A percentile compares a stretch with the other conserved stretches of the same genome.
phyloP scores from a whole-genome alignment of 1,284 basidiomycete species.

The Papiliotrema laurentii region DNA sequence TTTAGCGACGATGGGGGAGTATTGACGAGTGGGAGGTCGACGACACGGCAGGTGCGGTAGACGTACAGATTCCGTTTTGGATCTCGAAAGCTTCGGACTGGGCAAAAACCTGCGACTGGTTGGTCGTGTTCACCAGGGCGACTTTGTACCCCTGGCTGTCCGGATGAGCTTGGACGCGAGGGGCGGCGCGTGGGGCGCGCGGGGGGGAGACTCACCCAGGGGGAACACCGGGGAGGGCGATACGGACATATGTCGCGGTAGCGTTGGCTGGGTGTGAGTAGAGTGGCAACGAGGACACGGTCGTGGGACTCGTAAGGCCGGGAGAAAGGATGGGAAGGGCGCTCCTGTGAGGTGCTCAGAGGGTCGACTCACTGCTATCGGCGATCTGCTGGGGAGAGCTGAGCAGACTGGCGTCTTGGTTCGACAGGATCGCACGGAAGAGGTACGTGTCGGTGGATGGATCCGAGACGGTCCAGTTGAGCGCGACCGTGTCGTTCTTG shows the following conservation, averaged over 20 bases:
- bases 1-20: neutral
- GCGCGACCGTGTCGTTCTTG: slow-evolving; percentile 40
- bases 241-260: slow-evolving; percentile 21
- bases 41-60: neutral
- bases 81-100: slow-evolving; percentile 50
- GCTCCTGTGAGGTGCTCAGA: no score
- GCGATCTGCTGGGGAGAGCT: slow-evolving; percentile 34
- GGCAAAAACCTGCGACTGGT: slow-evolving; percentile 50
- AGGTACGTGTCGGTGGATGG: slow-evolving; percentile 30
- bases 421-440: slow-evolving; percentile 37
- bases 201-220: slow-evolving; percentile 17
- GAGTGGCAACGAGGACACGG: neutral
- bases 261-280: slow-evolving; percentile 28
- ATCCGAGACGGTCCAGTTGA: slow-evolving; percentile 39
- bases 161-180: no score
- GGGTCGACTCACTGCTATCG: slow-evolving; percentile 31
- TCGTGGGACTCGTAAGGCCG: neutral
- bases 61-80: slow-evolving; percentile 31
- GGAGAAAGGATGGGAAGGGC: no score
- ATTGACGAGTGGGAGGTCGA: neutral
- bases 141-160: slow-evolving; percentile 48
- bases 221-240: slow-evolving; percentile 27
- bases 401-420: slow-evolving; percentile 25
- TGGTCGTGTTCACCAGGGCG: slow-evolving; percentile 51
- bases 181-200: no score